phyloP scores from a whole-genome alignment of 495 filamentous ascomycete species.

The Penicillium ochrochloron region DNA sequence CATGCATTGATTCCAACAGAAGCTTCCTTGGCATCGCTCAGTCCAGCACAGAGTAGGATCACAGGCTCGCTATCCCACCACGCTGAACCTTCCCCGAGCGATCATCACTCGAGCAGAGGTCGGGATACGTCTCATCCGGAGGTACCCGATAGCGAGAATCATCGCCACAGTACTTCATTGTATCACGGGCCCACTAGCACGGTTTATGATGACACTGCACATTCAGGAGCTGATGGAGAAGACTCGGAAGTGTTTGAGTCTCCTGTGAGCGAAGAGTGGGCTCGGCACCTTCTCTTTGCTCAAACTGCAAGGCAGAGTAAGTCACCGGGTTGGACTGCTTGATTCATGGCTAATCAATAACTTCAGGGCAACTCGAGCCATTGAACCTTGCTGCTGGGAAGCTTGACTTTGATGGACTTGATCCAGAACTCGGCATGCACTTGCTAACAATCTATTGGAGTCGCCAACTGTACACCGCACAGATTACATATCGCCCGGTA shows the following conservation, averaged over 20 bases:
- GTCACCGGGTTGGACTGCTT: not conserved
- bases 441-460: conserved; percentile 47
- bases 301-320: conserved; percentile 37
- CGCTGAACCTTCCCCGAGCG: conserved; percentile 17
- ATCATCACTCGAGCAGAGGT: conserved; percentile 11
- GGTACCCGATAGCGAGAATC: conserved; percentile 26
- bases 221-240: conserved; percentile 16
- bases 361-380: conserved; percentile 35
- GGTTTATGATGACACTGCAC: conserved; percentile 34
- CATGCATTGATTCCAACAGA: conserved; percentile 13
- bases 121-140: conserved; percentile 30
- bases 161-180: conserved; percentile 24
- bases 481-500: conserved; percentile 37
- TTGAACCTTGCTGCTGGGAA: conserved; percentile 33
- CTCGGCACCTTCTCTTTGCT: conserved; percentile 31
- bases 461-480: conserved; percentile 40
- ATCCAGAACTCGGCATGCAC: conserved; percentile 45
- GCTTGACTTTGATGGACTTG: conserved; percentile 47
- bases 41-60: conserved; percentile 13
- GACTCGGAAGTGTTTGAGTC: conserved; percentile 5
- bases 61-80: conserved; percentile 7
- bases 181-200: conserved; percentile 41
- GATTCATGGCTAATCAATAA: not conserved
- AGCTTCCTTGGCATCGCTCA: conserved; percentile 12
- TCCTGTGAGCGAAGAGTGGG: conserved; percentile 25